phyloP scores from a whole-genome alignment of 331 rosid genomes.

The Saraca asoca region DNA sequence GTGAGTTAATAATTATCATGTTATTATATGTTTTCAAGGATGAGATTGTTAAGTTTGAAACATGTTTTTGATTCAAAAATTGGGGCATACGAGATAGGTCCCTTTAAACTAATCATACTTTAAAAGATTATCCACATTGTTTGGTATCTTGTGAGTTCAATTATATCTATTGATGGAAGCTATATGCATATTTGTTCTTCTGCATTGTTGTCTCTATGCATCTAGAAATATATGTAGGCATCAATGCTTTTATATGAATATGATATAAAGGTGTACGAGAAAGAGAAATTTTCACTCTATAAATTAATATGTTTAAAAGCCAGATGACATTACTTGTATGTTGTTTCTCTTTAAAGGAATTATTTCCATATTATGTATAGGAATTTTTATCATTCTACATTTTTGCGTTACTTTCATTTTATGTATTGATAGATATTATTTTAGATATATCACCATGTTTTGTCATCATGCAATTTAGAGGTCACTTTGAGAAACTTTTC shows the following conservation, averaged over 20 bases:
- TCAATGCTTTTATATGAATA: background rate
- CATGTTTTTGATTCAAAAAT: background rate
- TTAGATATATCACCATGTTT: slow-evolving; percentile 11
- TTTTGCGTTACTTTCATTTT: background rate
- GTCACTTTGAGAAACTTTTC: slow-evolving; percentile 71
- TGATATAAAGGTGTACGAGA: background rate
- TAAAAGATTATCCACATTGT: background rate
- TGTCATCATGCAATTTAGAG: slow-evolving; percentile 55
- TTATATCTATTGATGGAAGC: background rate
- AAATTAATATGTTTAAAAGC: background rate
- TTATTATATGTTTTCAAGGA: slow-evolving; percentile 14
- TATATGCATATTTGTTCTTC: background rate
- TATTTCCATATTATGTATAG: background rate
- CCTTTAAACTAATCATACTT: background rate
- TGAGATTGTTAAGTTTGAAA: slow-evolving; percentile 4
- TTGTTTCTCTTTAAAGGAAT: background rate
- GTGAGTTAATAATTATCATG: slow-evolving; percentile 47
- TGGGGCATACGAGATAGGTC: background rate
- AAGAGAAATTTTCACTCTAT: slow-evolving; percentile 13
- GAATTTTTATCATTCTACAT: background rate
- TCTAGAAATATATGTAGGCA: background rate
- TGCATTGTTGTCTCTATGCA: background rate
- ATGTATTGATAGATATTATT: background rate
- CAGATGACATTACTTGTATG: background rate
- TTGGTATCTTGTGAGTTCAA: background rate